Conservation (phyloP, 1,284 basidiomycete genomes). For the Phaffia rhodozyma region DNA sequence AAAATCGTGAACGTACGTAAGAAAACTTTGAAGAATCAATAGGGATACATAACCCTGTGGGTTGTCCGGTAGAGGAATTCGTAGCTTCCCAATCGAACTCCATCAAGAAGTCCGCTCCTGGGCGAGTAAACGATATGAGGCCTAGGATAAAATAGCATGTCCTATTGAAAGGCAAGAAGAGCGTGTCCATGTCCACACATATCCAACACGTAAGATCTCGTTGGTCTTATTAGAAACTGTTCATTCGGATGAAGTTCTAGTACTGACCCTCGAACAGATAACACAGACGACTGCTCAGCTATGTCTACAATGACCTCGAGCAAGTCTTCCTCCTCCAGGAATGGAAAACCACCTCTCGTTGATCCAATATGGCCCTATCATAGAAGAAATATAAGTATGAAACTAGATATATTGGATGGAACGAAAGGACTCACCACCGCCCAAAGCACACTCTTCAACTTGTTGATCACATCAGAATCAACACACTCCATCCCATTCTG, state of each 20-base stretch:
- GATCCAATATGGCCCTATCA: constrained; percentile 83
- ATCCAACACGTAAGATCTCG: too few species aligned
- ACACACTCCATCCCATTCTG: constrained; percentile 72
- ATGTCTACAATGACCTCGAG: constrained; percentile 82
- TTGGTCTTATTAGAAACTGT: too few species aligned
- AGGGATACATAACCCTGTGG: constrained; percentile 84
- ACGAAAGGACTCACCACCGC: constrained; percentile 57
- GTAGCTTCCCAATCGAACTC: constrained; percentile 90
- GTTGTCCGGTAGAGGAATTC: constrained; percentile 69
- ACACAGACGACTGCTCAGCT: constrained; percentile 72
- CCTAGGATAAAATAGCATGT: constrained; percentile 95
- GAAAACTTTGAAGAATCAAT: constrained; percentile 67
- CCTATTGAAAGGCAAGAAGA: constrained; percentile 36
- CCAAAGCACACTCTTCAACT: constrained; percentile 93
- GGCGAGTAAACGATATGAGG: constrained; percentile 57
- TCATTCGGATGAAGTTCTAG: too few species aligned
- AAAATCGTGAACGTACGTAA: constrained; percentile 44
- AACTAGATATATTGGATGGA: not conserved
- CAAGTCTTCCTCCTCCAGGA: constrained; percentile 88
- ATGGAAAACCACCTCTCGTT: constrained; percentile 76
- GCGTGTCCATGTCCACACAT: too few species aligned
- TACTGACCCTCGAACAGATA: constrained; percentile 82
- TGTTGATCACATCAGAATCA: constrained; percentile 70
- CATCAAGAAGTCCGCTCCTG: constrained; percentile 69
- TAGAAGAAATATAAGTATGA: constrained; percentile 6